Conservation (phyloP, 768 basidiomycete species). For the Phallus indusiatus region DNA sequence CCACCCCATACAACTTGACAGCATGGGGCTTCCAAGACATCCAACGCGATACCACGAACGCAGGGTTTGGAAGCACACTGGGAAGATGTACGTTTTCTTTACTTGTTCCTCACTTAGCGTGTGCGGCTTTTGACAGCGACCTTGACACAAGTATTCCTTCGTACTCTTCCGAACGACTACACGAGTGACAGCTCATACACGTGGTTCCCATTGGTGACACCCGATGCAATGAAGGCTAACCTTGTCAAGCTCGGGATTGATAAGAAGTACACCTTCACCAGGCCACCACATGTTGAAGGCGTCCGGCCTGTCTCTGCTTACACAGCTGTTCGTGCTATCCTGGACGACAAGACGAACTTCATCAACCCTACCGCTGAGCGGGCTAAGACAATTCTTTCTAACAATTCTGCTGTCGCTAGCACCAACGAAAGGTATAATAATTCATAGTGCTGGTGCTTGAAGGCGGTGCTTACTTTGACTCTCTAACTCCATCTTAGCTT, state of each 20-base stretch:
- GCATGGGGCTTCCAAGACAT: constrained; percentile 81
- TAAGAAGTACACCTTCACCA: constrained; percentile 44
- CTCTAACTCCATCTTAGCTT: background rate
- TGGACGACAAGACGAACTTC: background rate
- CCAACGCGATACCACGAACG: constrained; percentile 60
- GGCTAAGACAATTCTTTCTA: background rate
- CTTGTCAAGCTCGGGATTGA: constrained; percentile 45
- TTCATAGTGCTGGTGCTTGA: too few species aligned
- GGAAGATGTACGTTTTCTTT: constrained; percentile 30
- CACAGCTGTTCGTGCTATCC: background rate
- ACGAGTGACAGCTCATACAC: constrained; percentile 64
- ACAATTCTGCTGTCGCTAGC: too few species aligned
- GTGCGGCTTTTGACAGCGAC: background rate
- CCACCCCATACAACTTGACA: constrained; percentile 71
- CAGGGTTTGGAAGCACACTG: constrained; percentile 69
- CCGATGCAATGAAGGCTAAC: constrained; percentile 51
- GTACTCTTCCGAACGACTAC: constrained; percentile 63
- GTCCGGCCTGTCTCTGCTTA: background rate
- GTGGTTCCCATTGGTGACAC: constrained; percentile 86
- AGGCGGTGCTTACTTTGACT: too few species aligned
- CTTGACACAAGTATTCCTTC: constrained; percentile 42
- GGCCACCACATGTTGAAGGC: constrained; percentile 28
- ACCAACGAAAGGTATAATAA: too few species aligned
- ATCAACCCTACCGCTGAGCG: background rate
- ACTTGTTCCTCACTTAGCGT: background rate